Percentiles rank a stretch among this genome's conserved stretches.
Evolutionary conservation across 495 filamentous ascomycete species (phyloP).

Genomic region (Xylaria sp.): DNA sequence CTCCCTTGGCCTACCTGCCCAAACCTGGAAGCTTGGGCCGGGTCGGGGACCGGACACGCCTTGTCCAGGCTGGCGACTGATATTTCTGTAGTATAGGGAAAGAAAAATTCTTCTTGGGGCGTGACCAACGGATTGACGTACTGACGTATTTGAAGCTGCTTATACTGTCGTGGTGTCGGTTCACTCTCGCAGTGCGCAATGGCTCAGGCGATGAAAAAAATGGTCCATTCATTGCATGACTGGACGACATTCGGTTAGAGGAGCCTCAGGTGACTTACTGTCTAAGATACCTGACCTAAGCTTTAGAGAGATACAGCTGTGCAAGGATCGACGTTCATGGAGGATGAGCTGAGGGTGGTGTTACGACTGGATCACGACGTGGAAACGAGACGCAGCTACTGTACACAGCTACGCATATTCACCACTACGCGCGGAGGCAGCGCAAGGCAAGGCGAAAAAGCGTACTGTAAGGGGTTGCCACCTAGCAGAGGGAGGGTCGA

Average conservation of each 20-base stretch:
- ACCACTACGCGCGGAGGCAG: conserved; percentile 1
- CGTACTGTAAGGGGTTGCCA: neutral
- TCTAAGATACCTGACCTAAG: no score
- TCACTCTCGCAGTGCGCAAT: neutral
- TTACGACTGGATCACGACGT: neutral
- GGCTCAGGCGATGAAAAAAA: neutral
- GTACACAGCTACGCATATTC: no score
- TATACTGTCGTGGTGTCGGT: neutral
- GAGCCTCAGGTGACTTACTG: conserved; percentile 25
- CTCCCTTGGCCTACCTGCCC: neutral
- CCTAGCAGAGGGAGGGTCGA: neutral
- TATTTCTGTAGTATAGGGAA: neutral
- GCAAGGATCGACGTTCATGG: neutral
- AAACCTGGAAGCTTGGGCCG: neutral
- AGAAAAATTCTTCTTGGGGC: conserved; percentile 6
- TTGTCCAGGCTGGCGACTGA: neutral
- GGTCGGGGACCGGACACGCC: neutral
- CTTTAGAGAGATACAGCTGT: neutral
- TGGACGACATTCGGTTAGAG: conserved; percentile 2
- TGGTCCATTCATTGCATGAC: conserved; percentile 19
- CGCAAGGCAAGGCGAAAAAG: conserved; percentile 9
- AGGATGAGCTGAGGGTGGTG: conserved; percentile 17
- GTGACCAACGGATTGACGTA: neutral
- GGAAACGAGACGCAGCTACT: neutral
- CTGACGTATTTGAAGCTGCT: neutral